These are phyloP conservation scores for Colletotrichum gloeosporioides DNA, from an alignment of 2,329 filamentous ascomycete species.

Conservation along the genomic window DNA sequence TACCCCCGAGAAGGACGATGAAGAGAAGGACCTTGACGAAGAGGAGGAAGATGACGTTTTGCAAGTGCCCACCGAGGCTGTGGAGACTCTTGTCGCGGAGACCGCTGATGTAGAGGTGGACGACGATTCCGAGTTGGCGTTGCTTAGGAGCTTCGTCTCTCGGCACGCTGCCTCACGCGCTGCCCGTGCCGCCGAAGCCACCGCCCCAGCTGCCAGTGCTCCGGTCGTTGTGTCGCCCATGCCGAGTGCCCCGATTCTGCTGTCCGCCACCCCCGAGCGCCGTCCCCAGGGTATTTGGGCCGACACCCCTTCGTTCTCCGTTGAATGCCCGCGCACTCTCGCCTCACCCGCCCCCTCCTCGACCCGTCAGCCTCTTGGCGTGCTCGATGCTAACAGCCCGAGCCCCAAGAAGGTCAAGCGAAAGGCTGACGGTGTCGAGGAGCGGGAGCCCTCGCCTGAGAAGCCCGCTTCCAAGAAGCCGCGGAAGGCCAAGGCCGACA, in stretches of 20 bases:
- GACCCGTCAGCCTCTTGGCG: conserved; percentile 32
- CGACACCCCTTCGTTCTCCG: neutral
- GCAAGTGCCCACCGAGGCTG: neutral
- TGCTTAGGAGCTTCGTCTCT: conserved; percentile 13
- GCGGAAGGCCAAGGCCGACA: conserved; percentile 28
- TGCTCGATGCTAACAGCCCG: conserved; percentile 42
- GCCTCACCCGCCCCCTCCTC: neutral
- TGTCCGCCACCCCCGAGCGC: conserved; percentile 6
- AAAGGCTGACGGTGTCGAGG: conserved; percentile 30
- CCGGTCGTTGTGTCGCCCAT: too few relatives aligned
- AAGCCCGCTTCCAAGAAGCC: conserved; percentile 16
- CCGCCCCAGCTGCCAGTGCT: neutral
- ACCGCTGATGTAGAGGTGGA: neutral
- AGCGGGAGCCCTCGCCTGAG: conserved; percentile 20
- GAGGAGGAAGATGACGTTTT: neutral
- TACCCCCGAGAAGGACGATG: neutral
- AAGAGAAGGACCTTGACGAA: neutral
- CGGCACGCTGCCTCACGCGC: conserved; percentile 32
- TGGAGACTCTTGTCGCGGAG: neutral
- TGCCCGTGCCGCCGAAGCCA: conserved; percentile 32
- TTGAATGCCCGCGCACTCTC: neutral
- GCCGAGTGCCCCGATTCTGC: neutral
- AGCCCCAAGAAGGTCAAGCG: conserved; percentile 41
- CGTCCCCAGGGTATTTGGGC: neutral
- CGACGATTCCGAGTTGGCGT: neutral